Conservation (phyloP, 768 basidiomycete genomes). For the Neoboletus brunneissimus region DNA sequence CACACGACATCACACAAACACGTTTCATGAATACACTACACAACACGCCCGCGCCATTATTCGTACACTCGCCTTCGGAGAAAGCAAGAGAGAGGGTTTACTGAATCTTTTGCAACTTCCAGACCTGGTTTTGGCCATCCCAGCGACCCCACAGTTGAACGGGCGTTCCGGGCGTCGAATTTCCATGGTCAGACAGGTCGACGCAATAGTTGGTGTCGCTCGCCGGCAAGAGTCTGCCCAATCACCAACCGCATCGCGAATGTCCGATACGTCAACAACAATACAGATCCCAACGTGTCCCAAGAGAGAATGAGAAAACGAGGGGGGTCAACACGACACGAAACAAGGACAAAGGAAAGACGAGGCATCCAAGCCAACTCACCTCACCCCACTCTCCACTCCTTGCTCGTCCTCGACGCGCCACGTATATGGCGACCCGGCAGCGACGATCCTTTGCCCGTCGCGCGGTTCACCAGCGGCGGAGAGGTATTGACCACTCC, state of each 20-base stretch:
- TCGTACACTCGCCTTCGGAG: neutral
- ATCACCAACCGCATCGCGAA: neutral
- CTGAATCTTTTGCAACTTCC: slow-evolving; percentile 30
- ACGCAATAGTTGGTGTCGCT: slow-evolving; percentile 39
- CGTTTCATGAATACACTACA: neutral
- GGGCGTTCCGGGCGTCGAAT: slow-evolving; percentile 41
- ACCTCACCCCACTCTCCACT: slow-evolving; percentile 41
- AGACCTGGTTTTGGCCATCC: slow-evolving; percentile 52
- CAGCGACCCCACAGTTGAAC: slow-evolving; percentile 49
- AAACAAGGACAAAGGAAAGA: neutral
- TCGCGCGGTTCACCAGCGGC: slow-evolving; percentile 31
- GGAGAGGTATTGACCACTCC: slow-evolving; percentile 41
- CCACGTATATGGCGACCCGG: slow-evolving; percentile 41
- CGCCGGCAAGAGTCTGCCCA: slow-evolving; percentile 44
- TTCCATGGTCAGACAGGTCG: slow-evolving; percentile 49
- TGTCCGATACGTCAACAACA: neutral
- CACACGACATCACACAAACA: neutral
- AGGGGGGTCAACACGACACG: neutral
- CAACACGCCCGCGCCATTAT: neutral
- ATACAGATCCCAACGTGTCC: neutral
- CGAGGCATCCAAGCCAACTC: slow-evolving; percentile 6
- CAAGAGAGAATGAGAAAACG: too few species aligned
- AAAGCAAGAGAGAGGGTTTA: neutral
- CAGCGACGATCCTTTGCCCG: slow-evolving; percentile 42
- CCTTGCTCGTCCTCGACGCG: slow-evolving; percentile 47